A percentile compares a stretch with the other conserved stretches of the same genome.
phyloP scores from a whole-genome alignment of 306 rosid species.

The Erythrophleum fordii region DNA sequence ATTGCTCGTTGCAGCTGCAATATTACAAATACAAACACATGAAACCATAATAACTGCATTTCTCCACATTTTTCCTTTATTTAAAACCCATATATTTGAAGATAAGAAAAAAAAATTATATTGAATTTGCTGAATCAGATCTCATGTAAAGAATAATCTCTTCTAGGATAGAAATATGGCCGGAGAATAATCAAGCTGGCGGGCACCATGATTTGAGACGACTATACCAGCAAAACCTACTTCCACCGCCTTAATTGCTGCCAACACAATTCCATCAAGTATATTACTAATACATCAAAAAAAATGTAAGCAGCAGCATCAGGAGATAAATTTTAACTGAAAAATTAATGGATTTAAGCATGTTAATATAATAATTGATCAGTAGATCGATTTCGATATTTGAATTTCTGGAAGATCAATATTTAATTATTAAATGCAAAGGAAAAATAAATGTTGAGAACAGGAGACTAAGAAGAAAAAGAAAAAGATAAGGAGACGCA shows the following conservation, averaged over 20 bases:
- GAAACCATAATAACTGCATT: not conserved
- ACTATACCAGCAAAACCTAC: conserved; percentile 40
- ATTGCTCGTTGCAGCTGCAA: not conserved
- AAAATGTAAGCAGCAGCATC: not conserved
- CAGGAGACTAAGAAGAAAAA: not conserved
- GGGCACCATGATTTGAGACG: conserved; percentile 45
- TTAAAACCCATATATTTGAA: not conserved
- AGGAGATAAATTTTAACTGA: not conserved
- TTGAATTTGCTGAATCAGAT: not conserved
- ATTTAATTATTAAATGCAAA: not conserved
- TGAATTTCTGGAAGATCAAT: not conserved
- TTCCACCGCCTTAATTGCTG: conserved; percentile 42
- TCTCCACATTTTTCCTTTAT: not conserved
- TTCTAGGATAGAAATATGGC: conserved; percentile 43
- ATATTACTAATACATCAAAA: not conserved
- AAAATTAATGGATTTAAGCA: not conserved
- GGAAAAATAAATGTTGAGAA: not conserved
- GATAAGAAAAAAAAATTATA: not conserved
- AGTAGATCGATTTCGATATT: not conserved
- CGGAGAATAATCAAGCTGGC: conserved; percentile 43
- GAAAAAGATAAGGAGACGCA: not conserved
- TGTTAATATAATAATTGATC: not conserved
- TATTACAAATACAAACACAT: no score
- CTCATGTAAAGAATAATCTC: conserved; percentile 23
- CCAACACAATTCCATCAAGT: not conserved